These are phyloP conservation scores for Arthroderma uncinatum DNA, from an alignment of 2,329 filamentous ascomycete species.

Conservation along the genomic window DNA sequence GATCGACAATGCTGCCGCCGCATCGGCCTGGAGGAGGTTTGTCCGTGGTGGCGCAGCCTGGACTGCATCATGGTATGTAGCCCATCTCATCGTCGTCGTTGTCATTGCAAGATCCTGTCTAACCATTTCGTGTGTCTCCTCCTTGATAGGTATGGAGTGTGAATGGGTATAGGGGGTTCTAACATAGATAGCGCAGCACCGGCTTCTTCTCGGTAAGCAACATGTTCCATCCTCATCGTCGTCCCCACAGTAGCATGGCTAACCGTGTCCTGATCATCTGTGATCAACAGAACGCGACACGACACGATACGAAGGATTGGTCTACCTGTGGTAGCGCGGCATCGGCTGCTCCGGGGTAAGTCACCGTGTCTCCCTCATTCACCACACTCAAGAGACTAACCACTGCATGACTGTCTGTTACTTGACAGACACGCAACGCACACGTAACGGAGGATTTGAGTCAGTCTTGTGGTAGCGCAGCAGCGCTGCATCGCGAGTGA, in stretches of 20 bases:
- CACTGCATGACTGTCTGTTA: neutral
- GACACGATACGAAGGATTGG: neutral
- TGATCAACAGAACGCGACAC: neutral
- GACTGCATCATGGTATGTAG: neutral
- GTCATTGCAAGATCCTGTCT: neutral
- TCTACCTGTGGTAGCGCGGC: neutral
- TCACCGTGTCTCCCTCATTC: neutral
- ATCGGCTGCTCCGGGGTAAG: conserved; percentile 1
- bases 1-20: too few relatives aligned
- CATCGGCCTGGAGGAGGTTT: neutral
- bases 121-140: neutral
- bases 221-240: too few relatives aligned
- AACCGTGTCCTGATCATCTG: neutral
- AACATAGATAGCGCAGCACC: too few relatives aligned
- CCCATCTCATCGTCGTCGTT: too few relatives aligned
- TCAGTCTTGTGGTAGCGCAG: conserved; percentile 1
- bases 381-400: neutral
- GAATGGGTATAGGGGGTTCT: too few relatives aligned
- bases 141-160: too few relatives aligned
- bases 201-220: too few relatives aligned
- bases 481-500: neutral
- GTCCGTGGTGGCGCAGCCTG: neutral
- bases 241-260: neutral
- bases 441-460: neutral
- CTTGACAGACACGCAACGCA: neutral